phyloP scores from a whole-genome alignment of 73 alveolate genomes.

The Symbiodinium natans region DNA sequence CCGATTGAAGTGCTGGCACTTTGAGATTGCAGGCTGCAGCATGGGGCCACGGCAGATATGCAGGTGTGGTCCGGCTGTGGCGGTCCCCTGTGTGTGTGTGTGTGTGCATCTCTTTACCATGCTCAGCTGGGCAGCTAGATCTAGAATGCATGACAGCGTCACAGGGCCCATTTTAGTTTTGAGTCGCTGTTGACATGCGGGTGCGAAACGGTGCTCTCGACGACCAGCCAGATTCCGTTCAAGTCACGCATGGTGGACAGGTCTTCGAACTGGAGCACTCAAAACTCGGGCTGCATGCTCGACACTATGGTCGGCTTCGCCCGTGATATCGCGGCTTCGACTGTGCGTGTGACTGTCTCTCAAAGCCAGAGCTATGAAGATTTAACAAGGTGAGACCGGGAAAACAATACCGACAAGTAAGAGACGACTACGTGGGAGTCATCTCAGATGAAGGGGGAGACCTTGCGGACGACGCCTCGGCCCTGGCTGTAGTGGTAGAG shows the following conservation, averaged over 20 bases:
- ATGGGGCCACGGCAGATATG: no score
- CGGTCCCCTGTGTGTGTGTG: no score
- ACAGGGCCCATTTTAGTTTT: no score
- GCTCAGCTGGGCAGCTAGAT: no score
- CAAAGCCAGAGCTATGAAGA: background rate
- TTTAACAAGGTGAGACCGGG: background rate
- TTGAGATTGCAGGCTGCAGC: no score
- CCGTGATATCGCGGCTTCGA: background rate
- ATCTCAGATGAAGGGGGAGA: constrained; percentile 63
- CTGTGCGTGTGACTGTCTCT: background rate
- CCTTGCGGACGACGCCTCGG: constrained; percentile 85
- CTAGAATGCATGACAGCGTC: no score
- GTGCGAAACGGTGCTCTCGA: background rate
- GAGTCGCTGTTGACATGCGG: background rate
- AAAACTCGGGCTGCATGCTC: background rate
- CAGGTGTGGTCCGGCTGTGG: no score
- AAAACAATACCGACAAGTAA: background rate
- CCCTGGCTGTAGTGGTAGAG: constrained; percentile 76
- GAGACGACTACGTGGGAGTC: background rate
- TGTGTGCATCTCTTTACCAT: no score
- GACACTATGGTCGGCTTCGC: background rate
- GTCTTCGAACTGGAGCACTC: background rate
- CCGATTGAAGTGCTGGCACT: no score
- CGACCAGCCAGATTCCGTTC: background rate
- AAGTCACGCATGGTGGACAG: background rate